These are phyloP conservation scores for Aureobasidium melanogenum DNA, from an alignment of 2,329 filamentous ascomycete species.

Conservation along the genomic window DNA sequence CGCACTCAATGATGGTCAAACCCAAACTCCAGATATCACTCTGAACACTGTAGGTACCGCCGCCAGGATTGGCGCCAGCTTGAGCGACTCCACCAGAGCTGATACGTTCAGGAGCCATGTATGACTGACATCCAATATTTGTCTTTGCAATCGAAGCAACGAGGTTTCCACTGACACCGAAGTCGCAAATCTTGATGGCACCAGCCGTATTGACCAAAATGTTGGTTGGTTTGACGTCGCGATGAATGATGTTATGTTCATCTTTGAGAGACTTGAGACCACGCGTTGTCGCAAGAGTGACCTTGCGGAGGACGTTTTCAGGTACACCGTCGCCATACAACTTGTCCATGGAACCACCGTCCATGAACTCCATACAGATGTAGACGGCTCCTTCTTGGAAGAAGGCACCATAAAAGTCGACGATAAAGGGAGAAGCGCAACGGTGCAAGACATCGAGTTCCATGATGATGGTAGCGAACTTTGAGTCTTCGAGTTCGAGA, in stretches of 20 bases:
- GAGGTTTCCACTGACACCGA: constrained; percentile 91
- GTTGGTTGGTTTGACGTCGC: constrained; percentile 98
- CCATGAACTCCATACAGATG: constrained; percentile 99
- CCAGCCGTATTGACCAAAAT: constrained; percentile 84
- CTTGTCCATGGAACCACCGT: constrained; percentile 95
- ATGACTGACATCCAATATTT: constrained; percentile 97
- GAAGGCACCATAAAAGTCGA: constrained; percentile 97
- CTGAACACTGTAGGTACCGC: constrained; percentile 92
- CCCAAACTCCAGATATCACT: constrained; percentile 97
- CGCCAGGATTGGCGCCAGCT: constrained; percentile 56
- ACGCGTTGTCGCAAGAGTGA: constrained; percentile 81
- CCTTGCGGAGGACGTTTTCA: constrained; percentile 79
- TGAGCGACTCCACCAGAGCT: constrained; percentile 73
- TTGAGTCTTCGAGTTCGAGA: constrained; percentile 88
- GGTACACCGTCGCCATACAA: constrained; percentile 85
- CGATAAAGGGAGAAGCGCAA: constrained; percentile 90
- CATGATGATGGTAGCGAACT: constrained; percentile 95
- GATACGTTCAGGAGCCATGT: constrained; percentile 97
- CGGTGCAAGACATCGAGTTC: constrained; percentile 93
- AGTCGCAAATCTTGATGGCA: constrained; percentile 97
- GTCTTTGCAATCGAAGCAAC: constrained; percentile 97
- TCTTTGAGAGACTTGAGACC: constrained; percentile 91
- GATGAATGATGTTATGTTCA: constrained; percentile 97
- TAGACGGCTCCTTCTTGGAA: constrained; percentile 99
- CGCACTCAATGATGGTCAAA: constrained; percentile 90